Evolutionary conservation across 805 yeast genomes (phyloP).

Genomic region (Kodamaea neixiangensis): DNA sequence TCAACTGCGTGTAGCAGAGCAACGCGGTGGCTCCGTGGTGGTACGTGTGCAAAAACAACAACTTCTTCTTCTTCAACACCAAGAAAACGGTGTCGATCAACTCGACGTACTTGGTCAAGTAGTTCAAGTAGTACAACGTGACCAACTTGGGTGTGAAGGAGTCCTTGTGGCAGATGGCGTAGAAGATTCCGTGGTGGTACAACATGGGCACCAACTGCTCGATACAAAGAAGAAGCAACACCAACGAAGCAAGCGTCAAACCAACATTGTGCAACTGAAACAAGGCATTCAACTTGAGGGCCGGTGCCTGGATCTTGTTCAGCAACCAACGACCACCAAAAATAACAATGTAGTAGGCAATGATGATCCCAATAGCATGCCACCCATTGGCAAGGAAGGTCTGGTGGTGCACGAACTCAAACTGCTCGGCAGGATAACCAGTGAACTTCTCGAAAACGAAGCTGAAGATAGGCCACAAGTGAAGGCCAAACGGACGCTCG

Average conservation of each 20-base stretch:
- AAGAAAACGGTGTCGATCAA: slow-evolving; percentile 88
- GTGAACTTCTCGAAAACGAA: slow-evolving; percentile 42
- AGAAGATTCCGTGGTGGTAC: slow-evolving; percentile 72
- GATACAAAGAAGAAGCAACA: slow-evolving; percentile 64
- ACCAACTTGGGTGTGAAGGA: slow-evolving; percentile 87
- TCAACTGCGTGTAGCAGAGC: slow-evolving; percentile 88
- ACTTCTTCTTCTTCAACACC: slow-evolving; percentile 87
- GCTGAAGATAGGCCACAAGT: slow-evolving; percentile 70
- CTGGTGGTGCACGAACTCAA: slow-evolving; percentile 63
- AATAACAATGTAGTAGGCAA: slow-evolving; percentile 41
- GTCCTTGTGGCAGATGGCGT: slow-evolving; percentile 73
- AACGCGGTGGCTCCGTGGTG: slow-evolving; percentile 99
- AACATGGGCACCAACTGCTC: slow-evolving; percentile 88
- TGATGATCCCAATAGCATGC: slow-evolving; percentile 50
- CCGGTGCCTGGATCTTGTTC: slow-evolving; percentile 50
- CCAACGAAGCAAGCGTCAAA: slow-evolving; percentile 68
- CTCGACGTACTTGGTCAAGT: slow-evolving; percentile 86
- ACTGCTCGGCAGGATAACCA: slow-evolving; percentile 65
- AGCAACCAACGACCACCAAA: slow-evolving; percentile 75
- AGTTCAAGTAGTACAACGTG: slow-evolving; percentile 85
- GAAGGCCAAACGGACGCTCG: slow-evolving; percentile 56
- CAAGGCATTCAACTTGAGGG: slow-evolving; percentile 70
- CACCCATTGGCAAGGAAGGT: slow-evolving; percentile 68
- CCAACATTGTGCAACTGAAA: slow-evolving; percentile 85
- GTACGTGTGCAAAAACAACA: slow-evolving; percentile 91